Conservation (phyloP, 495 filamentous ascomycete species). For the Xylaria sp. region DNA sequence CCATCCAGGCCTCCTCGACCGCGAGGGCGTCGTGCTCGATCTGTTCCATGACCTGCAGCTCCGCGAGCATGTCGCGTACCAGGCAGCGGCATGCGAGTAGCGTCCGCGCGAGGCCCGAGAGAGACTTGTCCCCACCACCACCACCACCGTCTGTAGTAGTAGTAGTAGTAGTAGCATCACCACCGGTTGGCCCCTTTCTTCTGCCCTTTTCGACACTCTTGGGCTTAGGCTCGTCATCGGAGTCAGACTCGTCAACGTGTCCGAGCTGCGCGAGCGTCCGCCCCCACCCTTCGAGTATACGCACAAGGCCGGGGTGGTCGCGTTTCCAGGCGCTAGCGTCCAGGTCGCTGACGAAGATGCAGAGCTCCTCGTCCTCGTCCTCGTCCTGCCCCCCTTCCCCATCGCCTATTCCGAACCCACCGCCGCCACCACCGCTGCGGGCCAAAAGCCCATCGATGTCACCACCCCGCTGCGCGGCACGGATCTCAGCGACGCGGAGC, state of each 20-base stretch:
- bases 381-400: background rate
- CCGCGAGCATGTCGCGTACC: constrained; percentile 55
- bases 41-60: constrained; percentile 55
- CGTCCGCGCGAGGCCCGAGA: constrained; percentile 47
- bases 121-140: background rate
- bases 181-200: too few species aligned
- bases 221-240: too few species aligned
- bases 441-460: constrained; percentile 36
- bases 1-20: constrained; percentile 57
- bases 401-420: background rate
- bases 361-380: constrained; percentile 30
- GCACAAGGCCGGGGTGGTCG: constrained; percentile 47
- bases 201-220: background rate
- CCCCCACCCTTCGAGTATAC: constrained; percentile 54
- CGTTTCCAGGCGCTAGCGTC: constrained; percentile 51
- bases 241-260: too few species aligned
- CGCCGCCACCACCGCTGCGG: constrained; percentile 32
- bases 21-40: constrained; percentile 54
- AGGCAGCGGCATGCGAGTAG: constrained; percentile 47
- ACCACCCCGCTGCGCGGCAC: constrained; percentile 41
- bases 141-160: background rate
- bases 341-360: constrained; percentile 50
- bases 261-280: constrained; percentile 45
- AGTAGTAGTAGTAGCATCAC: too few species aligned
- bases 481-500: constrained; percentile 46